These are phyloP conservation scores for Monosporozyma unispora DNA, from an alignment of 805 yeast genomes.

Conservation along the genomic window DNA sequence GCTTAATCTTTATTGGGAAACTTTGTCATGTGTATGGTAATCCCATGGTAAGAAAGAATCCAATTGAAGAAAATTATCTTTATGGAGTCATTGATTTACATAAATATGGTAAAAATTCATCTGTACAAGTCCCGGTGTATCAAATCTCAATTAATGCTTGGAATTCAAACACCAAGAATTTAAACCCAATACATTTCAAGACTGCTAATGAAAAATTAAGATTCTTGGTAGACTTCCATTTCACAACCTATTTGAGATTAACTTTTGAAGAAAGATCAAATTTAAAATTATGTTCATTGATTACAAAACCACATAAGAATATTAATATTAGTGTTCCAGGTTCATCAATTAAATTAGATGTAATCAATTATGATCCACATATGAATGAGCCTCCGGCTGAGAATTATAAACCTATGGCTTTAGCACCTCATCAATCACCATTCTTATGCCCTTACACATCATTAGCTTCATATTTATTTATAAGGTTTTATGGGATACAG, in stretches of 20 bases:
- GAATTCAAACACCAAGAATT: conserved; percentile 19
- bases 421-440: conserved; percentile 20
- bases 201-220: conserved; percentile 22
- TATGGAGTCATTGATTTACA: conserved; percentile 16
- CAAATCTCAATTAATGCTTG: conserved; percentile 24
- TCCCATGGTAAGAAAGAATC: conserved; percentile 1
- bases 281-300: conserved; percentile 17
- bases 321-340: not conserved
- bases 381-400: not conserved
- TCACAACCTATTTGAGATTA: conserved; percentile 18
- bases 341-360: not conserved
- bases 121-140: not conserved
- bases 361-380: not conserved
- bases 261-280: conserved; percentile 19
- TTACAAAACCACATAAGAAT: not conserved
- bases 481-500: conserved; percentile 26
- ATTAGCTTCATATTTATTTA: conserved; percentile 22
- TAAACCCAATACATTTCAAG: conserved; percentile 22
- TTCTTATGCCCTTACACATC: conserved; percentile 25
- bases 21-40: conserved; percentile 18
- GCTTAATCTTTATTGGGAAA: conserved; percentile 18
- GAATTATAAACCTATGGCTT: conserved; percentile 9
- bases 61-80: conserved; percentile 18
- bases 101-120: not conserved
- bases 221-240: conserved; percentile 26